A percentile compares a stretch with the other conserved stretches of the same genome.
phyloP scores from a whole-genome alignment of 2,329 filamentous ascomycete species.

The Calonectria leucothoes region DNA sequence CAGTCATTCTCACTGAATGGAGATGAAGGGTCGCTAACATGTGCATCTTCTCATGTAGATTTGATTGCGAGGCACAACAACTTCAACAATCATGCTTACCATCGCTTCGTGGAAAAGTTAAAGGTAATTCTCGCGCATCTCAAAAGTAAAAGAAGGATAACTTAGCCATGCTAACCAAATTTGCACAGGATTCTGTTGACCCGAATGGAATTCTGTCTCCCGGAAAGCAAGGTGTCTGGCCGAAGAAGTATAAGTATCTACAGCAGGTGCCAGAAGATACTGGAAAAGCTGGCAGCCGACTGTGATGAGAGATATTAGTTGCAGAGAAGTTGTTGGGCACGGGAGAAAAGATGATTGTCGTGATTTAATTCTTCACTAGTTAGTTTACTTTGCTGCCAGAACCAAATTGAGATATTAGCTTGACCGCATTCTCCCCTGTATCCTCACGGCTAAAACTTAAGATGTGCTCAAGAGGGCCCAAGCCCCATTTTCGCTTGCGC shows the following conservation, averaged over 20 bases:
- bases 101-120: background rate
- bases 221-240: background rate
- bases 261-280: background rate
- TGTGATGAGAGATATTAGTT: background rate
- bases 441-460: too few species aligned
- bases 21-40: background rate
- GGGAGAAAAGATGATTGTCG: too few species aligned
- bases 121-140: background rate
- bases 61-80: background rate
- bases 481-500: too few species aligned
- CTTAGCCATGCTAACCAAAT: background rate
- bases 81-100: background rate
- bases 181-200: background rate
- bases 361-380: too few species aligned
- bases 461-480: too few species aligned
- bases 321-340: too few species aligned
- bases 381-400: too few species aligned
- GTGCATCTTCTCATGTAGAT: background rate
- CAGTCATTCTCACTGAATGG: too few species aligned
- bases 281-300: background rate
- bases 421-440: too few species aligned
- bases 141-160: too few species aligned
- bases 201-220: background rate
- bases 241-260: background rate
- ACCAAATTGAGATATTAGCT: too few species aligned